Evolutionary conservation across 176 grass and related monocot genomes (phyloP).

Genomic region (Elymus sibiricus): DNA sequence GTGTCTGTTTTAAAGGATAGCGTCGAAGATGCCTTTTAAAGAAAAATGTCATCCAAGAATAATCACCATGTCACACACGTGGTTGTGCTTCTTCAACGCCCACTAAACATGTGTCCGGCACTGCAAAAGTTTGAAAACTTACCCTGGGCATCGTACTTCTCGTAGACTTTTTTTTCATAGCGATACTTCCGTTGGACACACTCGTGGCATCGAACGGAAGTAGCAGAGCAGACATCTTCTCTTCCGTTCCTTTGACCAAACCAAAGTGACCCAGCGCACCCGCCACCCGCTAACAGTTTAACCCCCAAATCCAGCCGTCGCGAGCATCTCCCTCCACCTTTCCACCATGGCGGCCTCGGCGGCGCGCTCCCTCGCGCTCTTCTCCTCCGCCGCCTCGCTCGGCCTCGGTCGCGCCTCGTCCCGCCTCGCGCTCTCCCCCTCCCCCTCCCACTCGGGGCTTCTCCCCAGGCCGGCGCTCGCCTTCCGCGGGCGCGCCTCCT

Average conservation of each 20-base stretch:
- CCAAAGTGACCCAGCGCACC: neutral
- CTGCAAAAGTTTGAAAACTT: no score
- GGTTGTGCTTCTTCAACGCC: neutral
- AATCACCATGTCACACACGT: neutral
- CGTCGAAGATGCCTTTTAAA: no score
- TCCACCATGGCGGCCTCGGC: conserved; percentile 21
- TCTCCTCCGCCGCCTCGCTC: conserved; percentile 23
- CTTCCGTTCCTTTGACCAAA: neutral
- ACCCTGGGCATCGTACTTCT: no score
- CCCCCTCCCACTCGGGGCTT: neutral
- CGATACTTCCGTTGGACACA: neutral
- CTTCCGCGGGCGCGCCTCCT: conserved; percentile 1
- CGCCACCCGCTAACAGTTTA: neutral
- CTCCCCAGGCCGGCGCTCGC: neutral
- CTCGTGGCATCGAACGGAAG: neutral
- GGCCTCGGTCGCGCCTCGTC: neutral
- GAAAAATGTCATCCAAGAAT: no score
- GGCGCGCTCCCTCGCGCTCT: conserved; percentile 26
- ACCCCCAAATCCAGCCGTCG: neutral
- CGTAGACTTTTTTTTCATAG: no score
- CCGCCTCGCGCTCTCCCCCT: neutral
- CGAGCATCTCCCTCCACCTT: neutral
- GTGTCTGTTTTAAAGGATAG: no score
- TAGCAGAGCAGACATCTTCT: neutral
- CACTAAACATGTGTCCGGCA: neutral